A percentile compares a stretch with the other conserved stretches of the same genome.
These are phyloP conservation scores for Amanita phalloides DNA, from an alignment of 768 basidiomycete genomes.

Conservation along the genomic window DNA sequence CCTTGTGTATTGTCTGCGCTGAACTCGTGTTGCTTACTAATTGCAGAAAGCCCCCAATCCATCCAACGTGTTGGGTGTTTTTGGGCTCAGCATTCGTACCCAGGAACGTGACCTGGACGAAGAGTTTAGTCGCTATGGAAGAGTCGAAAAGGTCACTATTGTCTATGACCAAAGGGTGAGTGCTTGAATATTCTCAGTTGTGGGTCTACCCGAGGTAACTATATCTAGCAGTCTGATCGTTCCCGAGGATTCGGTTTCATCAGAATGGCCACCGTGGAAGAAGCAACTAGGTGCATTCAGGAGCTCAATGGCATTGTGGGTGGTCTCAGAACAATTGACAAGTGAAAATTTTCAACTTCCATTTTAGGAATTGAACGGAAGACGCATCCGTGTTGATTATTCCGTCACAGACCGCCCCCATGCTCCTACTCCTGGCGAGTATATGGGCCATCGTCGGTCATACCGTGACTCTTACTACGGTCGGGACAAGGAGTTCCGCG, in stretches of 20 bases:
- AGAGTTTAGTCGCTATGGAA: slow-evolving; percentile 82
- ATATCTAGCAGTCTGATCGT: slow-evolving; percentile 61
- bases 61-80: slow-evolving; percentile 89
- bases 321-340: slow-evolving; percentile 10
- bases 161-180: slow-evolving; percentile 94
- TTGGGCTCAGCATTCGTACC: slow-evolving; percentile 94
- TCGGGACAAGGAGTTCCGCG: slow-evolving; percentile 23
- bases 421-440: slow-evolving; percentile 94
- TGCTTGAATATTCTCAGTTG: neutral
- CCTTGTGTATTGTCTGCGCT: slow-evolving; percentile 7
- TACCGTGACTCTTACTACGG: slow-evolving; percentile 26
- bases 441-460: slow-evolving; percentile 84
- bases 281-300: slow-evolving; percentile 79
- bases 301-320: slow-evolving; percentile 88
- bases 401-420: slow-evolving; percentile 92
- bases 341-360: slow-evolving; percentile 4
- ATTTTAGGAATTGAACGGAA: slow-evolving; percentile 81
- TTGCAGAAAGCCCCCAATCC: slow-evolving; percentile 75
- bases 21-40: slow-evolving; percentile 21
- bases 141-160: slow-evolving; percentile 91
- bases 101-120: slow-evolving; percentile 90
- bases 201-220: neutral
- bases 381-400: slow-evolving; percentile 94
- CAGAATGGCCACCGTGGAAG: slow-evolving; percentile 82
- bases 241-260: slow-evolving; percentile 99